These are phyloP conservation scores for Melanomma pulvis-pyrius DNA, from an alignment of 495 filamentous ascomycete species.

Conservation along the genomic window DNA sequence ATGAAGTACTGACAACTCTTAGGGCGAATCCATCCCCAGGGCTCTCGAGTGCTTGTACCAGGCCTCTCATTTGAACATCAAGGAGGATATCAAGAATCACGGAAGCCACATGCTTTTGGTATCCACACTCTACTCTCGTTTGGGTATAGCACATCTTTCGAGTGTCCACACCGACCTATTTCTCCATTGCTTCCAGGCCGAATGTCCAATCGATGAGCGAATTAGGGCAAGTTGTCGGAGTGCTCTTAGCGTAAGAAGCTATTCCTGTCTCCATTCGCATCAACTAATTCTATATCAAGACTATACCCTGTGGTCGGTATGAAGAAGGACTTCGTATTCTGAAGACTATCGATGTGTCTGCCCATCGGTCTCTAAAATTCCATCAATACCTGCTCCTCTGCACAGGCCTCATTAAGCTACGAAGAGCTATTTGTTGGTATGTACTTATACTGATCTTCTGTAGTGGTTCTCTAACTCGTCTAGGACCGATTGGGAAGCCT, in stretches of 20 bases:
- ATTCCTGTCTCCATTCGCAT: neutral
- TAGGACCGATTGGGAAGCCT: conserved; percentile 29
- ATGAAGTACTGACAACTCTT: conserved; percentile 7
- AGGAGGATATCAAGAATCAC: conserved; percentile 72
- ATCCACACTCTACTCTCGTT: conserved; percentile 72
- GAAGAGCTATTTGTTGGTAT: conserved; percentile 32
- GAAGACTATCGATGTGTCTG: conserved; percentile 66
- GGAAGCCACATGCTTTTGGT: conserved; percentile 73
- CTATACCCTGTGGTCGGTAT: conserved; percentile 68
- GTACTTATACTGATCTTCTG: neutral
- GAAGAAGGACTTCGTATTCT: conserved; percentile 68
- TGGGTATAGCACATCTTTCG: conserved; percentile 61
- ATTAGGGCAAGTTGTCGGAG: conserved; percentile 66
- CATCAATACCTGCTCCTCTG: conserved; percentile 72
- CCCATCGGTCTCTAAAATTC: conserved; percentile 72
- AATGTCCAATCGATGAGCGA: conserved; percentile 73
- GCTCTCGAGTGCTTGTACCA: conserved; percentile 79
- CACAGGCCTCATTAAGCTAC: conserved; percentile 35
- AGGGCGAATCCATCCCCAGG: conserved; percentile 78
- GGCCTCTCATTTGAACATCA: conserved; percentile 78
- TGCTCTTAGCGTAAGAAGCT: conserved; percentile 56
- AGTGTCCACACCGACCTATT: conserved; percentile 73
- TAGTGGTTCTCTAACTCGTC: neutral
- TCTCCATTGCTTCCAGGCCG: conserved; percentile 67
- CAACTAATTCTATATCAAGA: conserved; percentile 47